These are phyloP conservation scores for Phytophthora crassamura DNA, from an alignment of 352 stramenopile species.

Conservation along the genomic window DNA sequence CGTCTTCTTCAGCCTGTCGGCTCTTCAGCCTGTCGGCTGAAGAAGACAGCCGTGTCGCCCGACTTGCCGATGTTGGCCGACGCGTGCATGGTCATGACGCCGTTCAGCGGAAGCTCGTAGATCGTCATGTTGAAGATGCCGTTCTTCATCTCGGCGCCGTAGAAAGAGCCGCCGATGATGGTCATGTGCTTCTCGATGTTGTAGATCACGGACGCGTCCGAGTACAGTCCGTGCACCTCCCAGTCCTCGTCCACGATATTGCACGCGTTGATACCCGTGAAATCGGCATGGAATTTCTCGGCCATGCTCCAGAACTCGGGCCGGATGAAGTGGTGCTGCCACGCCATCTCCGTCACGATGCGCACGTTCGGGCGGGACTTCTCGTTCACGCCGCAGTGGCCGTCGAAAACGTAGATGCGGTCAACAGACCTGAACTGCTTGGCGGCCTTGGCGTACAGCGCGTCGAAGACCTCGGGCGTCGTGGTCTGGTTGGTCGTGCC, in stretches of 20 bases:
- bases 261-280: too few species aligned
- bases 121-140: too few species aligned
- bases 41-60: conserved; percentile 97
- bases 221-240: too few species aligned
- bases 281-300: too few species aligned
- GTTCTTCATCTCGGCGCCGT: too few species aligned
- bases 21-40: conserved; percentile 95
- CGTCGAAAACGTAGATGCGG: conserved; percentile 97
- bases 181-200: too few species aligned
- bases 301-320: conserved; percentile 96
- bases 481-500: too few species aligned
- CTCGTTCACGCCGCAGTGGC: conserved; percentile 94
- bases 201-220: too few species aligned
- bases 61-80: conserved; percentile 97
- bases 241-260: too few species aligned
- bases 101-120: conserved; percentile 96
- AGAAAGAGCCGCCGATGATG: too few species aligned
- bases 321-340: conserved; percentile 97
- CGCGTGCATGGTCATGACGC: conserved; percentile 98
- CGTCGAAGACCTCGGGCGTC: too few species aligned
- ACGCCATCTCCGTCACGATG: conserved; percentile 98
- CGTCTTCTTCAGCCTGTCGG: too few species aligned
- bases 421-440: conserved; percentile 94
- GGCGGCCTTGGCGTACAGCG: conserved; percentile 94
- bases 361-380: conserved; percentile 95